Percentiles rank a stretch among this genome's conserved stretches.
phyloP scores from a whole-genome alignment of 257 asterid species.

The Ocimum tenuiflorum region DNA sequence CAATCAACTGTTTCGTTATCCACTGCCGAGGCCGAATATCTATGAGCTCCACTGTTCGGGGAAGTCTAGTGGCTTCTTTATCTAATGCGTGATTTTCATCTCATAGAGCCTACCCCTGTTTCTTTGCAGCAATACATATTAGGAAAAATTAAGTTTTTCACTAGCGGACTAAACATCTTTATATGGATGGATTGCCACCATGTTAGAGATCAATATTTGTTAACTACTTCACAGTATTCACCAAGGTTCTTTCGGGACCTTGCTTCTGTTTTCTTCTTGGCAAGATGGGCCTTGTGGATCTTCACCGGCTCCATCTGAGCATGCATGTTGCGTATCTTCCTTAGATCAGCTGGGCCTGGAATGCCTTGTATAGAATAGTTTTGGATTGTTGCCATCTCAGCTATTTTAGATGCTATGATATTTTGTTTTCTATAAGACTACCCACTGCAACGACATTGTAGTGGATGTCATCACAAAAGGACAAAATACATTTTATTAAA shows the following conservation, averaged over 20 bases:
- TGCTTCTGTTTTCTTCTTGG: no score
- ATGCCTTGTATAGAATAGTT: no score
- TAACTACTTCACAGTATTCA: not conserved
- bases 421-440: no score
- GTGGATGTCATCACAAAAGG: no score
- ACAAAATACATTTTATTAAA: no score
- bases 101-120: not conserved
- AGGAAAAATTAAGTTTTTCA: not conserved
- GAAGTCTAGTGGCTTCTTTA: not conserved
- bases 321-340: no score
- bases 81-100: not conserved
- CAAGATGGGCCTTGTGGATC: not conserved
- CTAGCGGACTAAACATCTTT: not conserved
- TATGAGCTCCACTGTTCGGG: not conserved
- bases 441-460: no score
- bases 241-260: not conserved
- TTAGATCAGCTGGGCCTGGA: no score
- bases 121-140: not conserved
- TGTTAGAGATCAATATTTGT: not conserved
- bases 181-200: not conserved
- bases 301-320: not conserved
- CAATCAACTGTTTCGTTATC: not conserved
- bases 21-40: not conserved
- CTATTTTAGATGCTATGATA: no score
- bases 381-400: no score